Base-by-base conservation (phyloP, 2,329 filamentous ascomycete species). In the Exophiala alcalophila region DNA sequence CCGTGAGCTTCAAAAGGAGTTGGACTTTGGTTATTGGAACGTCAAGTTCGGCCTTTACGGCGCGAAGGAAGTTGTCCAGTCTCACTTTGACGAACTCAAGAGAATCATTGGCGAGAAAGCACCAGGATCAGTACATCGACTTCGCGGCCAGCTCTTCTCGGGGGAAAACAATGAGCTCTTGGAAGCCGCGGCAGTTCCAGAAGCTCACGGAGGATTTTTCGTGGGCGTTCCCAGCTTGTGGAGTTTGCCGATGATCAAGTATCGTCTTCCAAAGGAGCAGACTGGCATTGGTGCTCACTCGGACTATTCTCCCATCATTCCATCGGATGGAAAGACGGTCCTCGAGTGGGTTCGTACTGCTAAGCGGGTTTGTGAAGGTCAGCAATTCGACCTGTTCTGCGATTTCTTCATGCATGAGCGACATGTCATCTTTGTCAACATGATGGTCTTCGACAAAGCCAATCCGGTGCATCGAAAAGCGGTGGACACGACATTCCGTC, bases 331-430 rank as follows among this genome's bases (percentile, higher is more conserved):
- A 8, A 45, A 41, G 32, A 40, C 37, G n/a, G 40, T 48, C 4
- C 26, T 51, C 4, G 44, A 47, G 31, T 51, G 48, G 48, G 44
- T 47, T 18, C 32, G n/a, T 9, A 44, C 40, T 9, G 44, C 48
- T 21, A 18, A 35, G 8, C 19, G 25, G 14, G 26, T 51, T 9
- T 51, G 44, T 27, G 48, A 51, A 40, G 33, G 21, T n/a, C 11
- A 48, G 18, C 34, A 36, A 3, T 48, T 51, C 27, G 48, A 51
- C 24, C 32, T 51, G 16, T 51, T 51, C 32, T 51, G 48, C 34
- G 48, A 51, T 25, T 51, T 51, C 15, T 51, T 51, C 23, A 51
- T 51, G 48, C 48, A 51, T 28, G 48, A 51, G 20, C 34, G 48
- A 20, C 48, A 51, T 35, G 24, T 51, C 26, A 51, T 51, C 27